Percentiles rank a stretch among this genome's conserved stretches.
phyloP scores from a whole-genome alignment of 768 basidiomycete genomes.

The Gloeostereum incarnatum region DNA sequence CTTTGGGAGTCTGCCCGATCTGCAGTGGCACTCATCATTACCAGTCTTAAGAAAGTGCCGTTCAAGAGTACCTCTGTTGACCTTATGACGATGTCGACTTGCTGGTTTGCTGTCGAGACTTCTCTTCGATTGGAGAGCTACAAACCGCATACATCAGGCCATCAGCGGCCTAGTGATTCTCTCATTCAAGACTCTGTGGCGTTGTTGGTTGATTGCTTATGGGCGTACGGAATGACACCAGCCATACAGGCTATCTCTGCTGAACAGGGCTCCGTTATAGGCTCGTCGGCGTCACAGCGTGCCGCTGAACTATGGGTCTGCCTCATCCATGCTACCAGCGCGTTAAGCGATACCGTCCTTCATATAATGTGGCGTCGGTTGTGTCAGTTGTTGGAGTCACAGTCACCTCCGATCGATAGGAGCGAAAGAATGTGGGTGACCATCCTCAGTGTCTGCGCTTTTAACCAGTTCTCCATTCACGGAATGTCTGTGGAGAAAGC shows the following conservation, averaged over 20 bases:
- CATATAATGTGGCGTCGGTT: neutral
- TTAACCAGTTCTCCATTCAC: constrained; percentile 67
- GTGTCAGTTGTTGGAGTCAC: neutral
- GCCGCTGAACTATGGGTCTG: constrained; percentile 43
- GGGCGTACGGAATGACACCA: constrained; percentile 1
- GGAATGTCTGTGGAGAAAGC: constrained; percentile 31
- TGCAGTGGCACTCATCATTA: constrained; percentile 26
- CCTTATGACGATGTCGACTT: constrained; percentile 29
- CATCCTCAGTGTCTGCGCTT: constrained; percentile 57
- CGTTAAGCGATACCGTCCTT: neutral
- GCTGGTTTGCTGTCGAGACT: constrained; percentile 61
- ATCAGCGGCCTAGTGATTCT: neutral
- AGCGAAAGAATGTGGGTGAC: constrained; percentile 70
- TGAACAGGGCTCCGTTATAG: neutral
- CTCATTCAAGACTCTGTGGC: neutral
- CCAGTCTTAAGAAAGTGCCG: constrained; percentile 25
- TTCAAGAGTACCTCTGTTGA: constrained; percentile 22
- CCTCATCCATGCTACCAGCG: constrained; percentile 30
- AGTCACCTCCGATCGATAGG: constrained; percentile 28
- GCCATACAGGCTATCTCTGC: constrained; percentile 4
- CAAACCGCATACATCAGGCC: neutral
- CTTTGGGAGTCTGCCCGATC: constrained; percentile 24
- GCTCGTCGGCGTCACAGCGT: constrained; percentile 12
- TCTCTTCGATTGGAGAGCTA: constrained; percentile 26
- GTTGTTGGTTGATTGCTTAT: constrained; percentile 2